Percentiles rank a stretch among this genome's conserved stretches.
These are phyloP conservation scores for Macrophomina pseudophaseolina DNA, from an alignment of 2,329 filamentous ascomycete species.

Conservation along the genomic window DNA sequence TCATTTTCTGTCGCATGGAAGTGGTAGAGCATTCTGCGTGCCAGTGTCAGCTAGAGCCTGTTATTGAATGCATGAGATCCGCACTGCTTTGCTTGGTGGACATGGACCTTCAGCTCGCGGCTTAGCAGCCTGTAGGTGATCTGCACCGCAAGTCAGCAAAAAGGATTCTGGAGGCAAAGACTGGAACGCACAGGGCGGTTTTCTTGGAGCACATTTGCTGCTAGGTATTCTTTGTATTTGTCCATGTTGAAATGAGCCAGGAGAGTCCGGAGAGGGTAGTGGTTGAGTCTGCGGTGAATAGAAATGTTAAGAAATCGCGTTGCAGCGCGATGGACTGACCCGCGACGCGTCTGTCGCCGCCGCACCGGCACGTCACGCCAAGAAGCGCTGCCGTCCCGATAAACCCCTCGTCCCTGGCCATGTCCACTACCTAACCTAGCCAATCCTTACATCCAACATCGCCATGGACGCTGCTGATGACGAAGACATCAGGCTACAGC, in stretches of 20 bases:
- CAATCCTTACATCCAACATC: neutral
- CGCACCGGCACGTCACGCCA: slow-evolving; percentile 24
- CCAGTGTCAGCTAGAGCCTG: slow-evolving; percentile 31
- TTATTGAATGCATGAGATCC: slow-evolving; percentile 38
- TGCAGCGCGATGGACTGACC: neutral
- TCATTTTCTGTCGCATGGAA: slow-evolving; percentile 80
- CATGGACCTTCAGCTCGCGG: slow-evolving; percentile 80
- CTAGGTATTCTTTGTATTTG: slow-evolving; percentile 71
- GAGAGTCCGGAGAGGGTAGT: neutral
- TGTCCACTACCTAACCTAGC: neutral
- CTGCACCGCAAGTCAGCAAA: slow-evolving; percentile 51
- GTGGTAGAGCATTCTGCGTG: slow-evolving; percentile 77
- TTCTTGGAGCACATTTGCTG: slow-evolving; percentile 76
- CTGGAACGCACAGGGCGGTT: slow-evolving; percentile 65
- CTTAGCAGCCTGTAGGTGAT: slow-evolving; percentile 87
- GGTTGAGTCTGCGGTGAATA: neutral
- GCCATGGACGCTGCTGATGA: slow-evolving; percentile 48
- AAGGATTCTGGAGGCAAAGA: slow-evolving; percentile 34
- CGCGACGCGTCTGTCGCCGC: slow-evolving; percentile 13
- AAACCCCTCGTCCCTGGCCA: neutral
- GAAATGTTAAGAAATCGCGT: slow-evolving; percentile 22
- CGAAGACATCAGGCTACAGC: slow-evolving; percentile 52
- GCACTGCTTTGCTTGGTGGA: slow-evolving; percentile 87
- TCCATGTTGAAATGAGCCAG: slow-evolving; percentile 49
- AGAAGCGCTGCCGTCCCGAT: neutral